Evolutionary conservation across 768 basidiomycete genomes (phyloP).

Genomic region (Tricholoma hemisulphureum): DNA sequence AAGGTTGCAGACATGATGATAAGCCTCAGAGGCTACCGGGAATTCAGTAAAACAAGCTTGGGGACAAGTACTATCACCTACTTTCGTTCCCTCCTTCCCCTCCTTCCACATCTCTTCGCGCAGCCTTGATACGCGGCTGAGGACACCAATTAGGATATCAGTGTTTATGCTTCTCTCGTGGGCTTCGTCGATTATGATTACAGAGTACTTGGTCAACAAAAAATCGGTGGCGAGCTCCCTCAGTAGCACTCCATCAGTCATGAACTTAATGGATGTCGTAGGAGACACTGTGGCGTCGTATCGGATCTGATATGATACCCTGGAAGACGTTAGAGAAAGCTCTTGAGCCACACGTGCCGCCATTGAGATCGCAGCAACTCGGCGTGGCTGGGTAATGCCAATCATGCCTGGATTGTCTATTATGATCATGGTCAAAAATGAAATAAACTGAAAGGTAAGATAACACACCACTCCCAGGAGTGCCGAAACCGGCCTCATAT

Average conservation of each 20-base stretch:
- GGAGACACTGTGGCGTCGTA: constrained; percentile 94
- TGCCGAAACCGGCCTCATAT: constrained; percentile 95
- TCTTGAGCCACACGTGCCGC: constrained; percentile 91
- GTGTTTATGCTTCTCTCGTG: constrained; percentile 99
- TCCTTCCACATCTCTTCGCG: constrained; percentile 89
- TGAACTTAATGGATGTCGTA: constrained; percentile 94
- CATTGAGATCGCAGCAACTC: constrained; percentile 97
- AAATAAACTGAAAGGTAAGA: neutral
- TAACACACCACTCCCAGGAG: constrained; percentile 68
- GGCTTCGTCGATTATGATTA: constrained; percentile 96
- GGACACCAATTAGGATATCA: constrained; percentile 92
- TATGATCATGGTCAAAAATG: constrained; percentile 6
- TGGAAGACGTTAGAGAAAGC: constrained; percentile 75
- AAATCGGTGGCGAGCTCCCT: constrained; percentile 93
- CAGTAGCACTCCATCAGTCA: constrained; percentile 97
- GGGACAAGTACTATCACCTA: constrained; percentile 24
- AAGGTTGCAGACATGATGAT: constrained; percentile 99
- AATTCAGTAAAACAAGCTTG: constrained; percentile 5
- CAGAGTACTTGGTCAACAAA: constrained; percentile 88
- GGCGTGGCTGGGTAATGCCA: constrained; percentile 93
- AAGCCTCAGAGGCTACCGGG: constrained; percentile 73
- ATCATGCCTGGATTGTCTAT: constrained; percentile 97
- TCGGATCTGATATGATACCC: constrained; percentile 95
- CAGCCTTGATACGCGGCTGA: constrained; percentile 90
- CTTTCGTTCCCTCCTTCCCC: constrained; percentile 69